Evolutionary conservation across 805 yeast species (phyloP).

Genomic region (Ogataea ganodermae): DNA sequence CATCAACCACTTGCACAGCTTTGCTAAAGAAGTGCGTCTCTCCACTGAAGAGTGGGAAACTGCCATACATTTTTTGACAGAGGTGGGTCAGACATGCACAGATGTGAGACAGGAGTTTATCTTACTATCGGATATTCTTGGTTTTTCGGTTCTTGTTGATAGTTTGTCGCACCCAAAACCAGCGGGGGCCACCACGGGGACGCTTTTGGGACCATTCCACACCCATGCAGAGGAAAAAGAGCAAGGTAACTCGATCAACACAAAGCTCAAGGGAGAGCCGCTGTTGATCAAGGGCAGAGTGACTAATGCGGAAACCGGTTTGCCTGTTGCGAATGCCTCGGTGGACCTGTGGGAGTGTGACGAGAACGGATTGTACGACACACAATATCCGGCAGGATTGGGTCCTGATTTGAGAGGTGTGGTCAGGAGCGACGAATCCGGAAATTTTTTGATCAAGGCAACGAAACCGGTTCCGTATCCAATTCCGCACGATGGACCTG

Average conservation of each 20-base stretch:
- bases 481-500: constrained; percentile 15
- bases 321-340: constrained; percentile 8
- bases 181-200: constrained; percentile 9
- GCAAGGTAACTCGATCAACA: constrained; percentile 6
- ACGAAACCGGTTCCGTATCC: constrained; percentile 17
- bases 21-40: constrained; percentile 11
- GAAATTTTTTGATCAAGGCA: constrained; percentile 7
- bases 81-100: constrained; percentile 14
- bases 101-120: constrained; percentile 15
- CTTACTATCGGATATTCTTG: constrained; percentile 10
- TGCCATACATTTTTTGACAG: constrained; percentile 8
- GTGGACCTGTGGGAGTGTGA: constrained; percentile 15
- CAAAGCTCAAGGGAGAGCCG: constrained; percentile 9
- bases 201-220: constrained; percentile 13
- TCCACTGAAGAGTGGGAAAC: constrained; percentile 15
- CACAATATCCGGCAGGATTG: constrained; percentile 8
- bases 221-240: constrained; percentile 11
- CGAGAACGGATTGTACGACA: constrained; percentile 15
- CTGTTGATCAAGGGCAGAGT: constrained; percentile 9
- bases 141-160: constrained; percentile 13
- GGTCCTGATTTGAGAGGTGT: constrained; percentile 14
- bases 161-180: constrained; percentile 14
- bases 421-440: constrained; percentile 5
- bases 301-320: constrained; percentile 4
- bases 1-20: constrained; percentile 7